phyloP scores from a whole-genome alignment of 805 yeast genomes.

The Cyberlindnera mycetangii region DNA sequence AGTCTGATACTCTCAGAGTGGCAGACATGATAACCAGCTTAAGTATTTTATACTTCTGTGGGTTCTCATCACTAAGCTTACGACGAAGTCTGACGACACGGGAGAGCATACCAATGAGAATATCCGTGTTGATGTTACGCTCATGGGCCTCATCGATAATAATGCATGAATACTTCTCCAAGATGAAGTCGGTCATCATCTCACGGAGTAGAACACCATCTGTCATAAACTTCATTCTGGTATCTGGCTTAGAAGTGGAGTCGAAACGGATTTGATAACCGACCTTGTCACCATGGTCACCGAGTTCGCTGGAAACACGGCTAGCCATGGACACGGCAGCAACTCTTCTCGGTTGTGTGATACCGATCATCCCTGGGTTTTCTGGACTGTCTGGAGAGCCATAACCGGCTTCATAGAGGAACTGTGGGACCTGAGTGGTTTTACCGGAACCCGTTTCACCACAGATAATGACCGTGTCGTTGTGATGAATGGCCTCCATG shows the following conservation, averaged over 20 bases:
- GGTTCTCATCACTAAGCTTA: constrained; percentile 46
- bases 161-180: constrained; percentile 79
- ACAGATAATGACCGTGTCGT: constrained; percentile 86
- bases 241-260: constrained; percentile 56
- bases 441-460: constrained; percentile 99
- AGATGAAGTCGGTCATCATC: constrained; percentile 81
- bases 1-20: constrained; percentile 89
- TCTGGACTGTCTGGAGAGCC: constrained; percentile 55
- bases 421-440: constrained; percentile 97
- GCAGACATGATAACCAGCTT: constrained; percentile 96
- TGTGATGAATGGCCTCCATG: constrained; percentile 93
- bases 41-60: constrained; percentile 52
- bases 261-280: constrained; percentile 85
- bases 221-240: constrained; percentile 85
- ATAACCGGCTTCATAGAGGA: constrained; percentile 88
- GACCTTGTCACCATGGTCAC: constrained; percentile 65
- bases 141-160: constrained; percentile 98
- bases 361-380: constrained; percentile 91
- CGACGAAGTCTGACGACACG: constrained; percentile 75
- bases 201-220: constrained; percentile 93
- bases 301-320: constrained; percentile 74
- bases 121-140: constrained; percentile 93
- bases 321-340: constrained; percentile 91
- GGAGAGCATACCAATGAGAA: constrained; percentile 90
- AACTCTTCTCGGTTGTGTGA: constrained; percentile 94